These are phyloP conservation scores for Agapanthus africanus DNA, from an alignment of 106 monocot species.

Conservation along the genomic window DNA sequence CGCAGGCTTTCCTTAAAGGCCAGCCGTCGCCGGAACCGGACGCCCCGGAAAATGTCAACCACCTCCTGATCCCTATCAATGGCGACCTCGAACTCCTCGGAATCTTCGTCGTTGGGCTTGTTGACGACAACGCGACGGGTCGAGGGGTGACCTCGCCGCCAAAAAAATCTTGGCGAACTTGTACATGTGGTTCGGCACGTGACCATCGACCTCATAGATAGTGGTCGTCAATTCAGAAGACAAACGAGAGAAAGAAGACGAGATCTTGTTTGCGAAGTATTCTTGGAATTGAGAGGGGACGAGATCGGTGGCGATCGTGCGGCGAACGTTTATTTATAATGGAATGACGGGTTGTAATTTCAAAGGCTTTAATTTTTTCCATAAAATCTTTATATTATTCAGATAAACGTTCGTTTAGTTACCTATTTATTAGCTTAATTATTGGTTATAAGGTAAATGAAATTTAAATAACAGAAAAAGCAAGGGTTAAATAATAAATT, in stretches of 20 bases:
- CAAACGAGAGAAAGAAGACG: not conserved
- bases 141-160: not conserved
- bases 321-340: too few species aligned
- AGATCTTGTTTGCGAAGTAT: not conserved
- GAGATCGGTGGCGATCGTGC: conserved; percentile 5
- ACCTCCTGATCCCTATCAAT: conserved; percentile 7
- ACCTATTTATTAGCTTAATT: too few species aligned
- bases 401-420: too few species aligned
- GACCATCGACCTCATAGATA: conserved; percentile 14
- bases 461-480: too few species aligned
- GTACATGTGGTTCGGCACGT: conserved; percentile 14
- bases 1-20: not conserved
- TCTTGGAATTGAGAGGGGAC: not conserved
- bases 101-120: not conserved
- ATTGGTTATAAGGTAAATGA: too few species aligned
- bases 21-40: conserved; percentile 6
- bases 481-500: too few species aligned
- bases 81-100: not conserved
- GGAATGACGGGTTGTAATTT: too few species aligned
- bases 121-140: not conserved
- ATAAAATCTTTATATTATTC: too few species aligned
- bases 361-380: too few species aligned
- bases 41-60: conserved; percentile 10
- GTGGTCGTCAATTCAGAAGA: conserved; percentile 9
- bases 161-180: conserved; percentile 12